phyloP scores from a whole-genome alignment of 2,329 filamentous ascomycete species.

The Mycosphaerelloides madeirae region DNA sequence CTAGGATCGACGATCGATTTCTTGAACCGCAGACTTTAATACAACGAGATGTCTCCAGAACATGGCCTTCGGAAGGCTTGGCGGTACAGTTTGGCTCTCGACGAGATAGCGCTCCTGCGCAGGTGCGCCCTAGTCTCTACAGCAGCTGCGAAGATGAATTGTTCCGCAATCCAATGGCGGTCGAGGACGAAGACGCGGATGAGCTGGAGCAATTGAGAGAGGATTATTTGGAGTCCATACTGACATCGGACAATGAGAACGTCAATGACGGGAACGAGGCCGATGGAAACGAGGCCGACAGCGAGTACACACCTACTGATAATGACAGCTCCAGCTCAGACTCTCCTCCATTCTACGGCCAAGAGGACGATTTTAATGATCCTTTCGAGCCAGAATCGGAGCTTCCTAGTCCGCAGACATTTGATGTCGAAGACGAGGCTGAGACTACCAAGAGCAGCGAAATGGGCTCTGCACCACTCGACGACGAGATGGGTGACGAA shows the following conservation, averaged over 20 bases:
- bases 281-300: background rate
- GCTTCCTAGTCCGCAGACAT: background rate
- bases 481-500: background rate
- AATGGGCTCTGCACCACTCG: no score
- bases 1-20: no score
- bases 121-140: slow-evolving; percentile 1
- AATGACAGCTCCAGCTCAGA: background rate
- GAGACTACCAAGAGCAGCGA: no score
- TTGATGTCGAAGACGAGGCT: no score
- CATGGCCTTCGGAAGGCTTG: no score
- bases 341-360: background rate
- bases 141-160: slow-evolving; percentile 9
- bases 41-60: no score
- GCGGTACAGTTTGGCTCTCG: background rate
- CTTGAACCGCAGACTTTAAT: no score
- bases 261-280: background rate
- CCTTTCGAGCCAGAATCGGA: background rate
- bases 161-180: background rate
- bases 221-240: background rate
- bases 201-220: background rate
- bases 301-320: background rate
- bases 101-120: background rate
- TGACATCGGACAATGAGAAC: background rate
- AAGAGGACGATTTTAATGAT: background rate
- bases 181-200: background rate